A percentile compares a stretch with the other conserved stretches of the same genome.
Conservation (phyloP, 106 monocot genomes). For the Dioscorea zingiberensis region DNA sequence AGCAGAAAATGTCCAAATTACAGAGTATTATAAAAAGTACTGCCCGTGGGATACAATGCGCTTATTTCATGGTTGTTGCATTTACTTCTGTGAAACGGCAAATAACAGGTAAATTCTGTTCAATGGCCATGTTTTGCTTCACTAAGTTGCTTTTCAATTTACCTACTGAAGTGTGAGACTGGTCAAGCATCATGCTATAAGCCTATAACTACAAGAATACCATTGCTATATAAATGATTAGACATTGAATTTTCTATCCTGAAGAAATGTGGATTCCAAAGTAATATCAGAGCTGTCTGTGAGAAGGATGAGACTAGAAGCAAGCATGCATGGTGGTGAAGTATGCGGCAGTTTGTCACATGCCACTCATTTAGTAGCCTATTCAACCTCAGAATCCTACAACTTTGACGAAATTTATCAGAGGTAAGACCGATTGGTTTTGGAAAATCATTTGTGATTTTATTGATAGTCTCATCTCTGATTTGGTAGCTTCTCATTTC, state of each 20-base stretch:
- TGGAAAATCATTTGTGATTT: not conserved
- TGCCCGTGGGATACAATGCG: conserved; percentile 38
- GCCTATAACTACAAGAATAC: too few relatives aligned
- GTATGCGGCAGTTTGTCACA: conserved; percentile 34
- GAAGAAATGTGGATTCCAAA: conserved; percentile 56
- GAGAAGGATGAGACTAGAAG: conserved; percentile 73
- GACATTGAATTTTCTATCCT: not conserved
- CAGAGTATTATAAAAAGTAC: conserved; percentile 61
- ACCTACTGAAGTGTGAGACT: too few relatives aligned
- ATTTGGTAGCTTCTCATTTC: too few relatives aligned
- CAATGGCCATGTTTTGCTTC: not conserved
- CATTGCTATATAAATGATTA: not conserved
- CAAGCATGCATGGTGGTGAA: conserved; percentile 69
- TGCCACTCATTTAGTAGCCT: conserved; percentile 73
- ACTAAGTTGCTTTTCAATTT: too few relatives aligned
- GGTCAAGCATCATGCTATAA: too few relatives aligned
- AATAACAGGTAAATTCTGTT: conserved; percentile 28
- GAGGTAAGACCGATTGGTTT: conserved; percentile 29
- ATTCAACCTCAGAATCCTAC: conserved; percentile 25
- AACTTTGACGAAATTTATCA: conserved; percentile 57
- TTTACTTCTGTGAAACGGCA: conserved; percentile 43
- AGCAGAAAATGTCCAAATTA: conserved; percentile 21
- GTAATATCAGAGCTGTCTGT: conserved; percentile 61
- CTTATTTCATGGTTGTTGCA: conserved; percentile 59
- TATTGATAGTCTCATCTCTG: too few relatives aligned